A percentile compares a stretch with the other conserved stretches of the same genome.
Evolutionary conservation across 371 early-diverging fungal genomes (phyloP).

Genomic region (Sanchytrium tribonematis): DNA sequence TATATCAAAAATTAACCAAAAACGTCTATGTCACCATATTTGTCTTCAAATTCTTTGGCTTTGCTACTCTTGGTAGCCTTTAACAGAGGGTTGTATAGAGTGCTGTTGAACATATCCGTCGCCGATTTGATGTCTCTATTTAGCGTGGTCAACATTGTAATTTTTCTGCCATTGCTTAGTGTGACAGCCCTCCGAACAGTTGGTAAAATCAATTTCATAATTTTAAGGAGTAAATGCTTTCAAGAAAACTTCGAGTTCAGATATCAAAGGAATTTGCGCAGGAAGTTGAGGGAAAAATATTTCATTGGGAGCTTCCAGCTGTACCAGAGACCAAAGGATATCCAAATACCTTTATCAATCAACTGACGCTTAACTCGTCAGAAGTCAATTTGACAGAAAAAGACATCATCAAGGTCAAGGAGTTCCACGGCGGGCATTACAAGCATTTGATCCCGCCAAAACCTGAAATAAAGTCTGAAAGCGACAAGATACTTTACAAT

Average conservation of each 20-base stretch:
- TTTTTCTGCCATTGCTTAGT: neutral
- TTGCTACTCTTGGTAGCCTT: neutral
- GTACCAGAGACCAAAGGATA: neutral
- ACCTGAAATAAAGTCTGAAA: neutral
- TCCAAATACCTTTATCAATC: neutral
- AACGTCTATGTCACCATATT: neutral
- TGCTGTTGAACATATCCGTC: neutral
- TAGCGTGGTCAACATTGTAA: neutral
- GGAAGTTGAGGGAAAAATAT: neutral
- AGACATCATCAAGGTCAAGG: neutral
- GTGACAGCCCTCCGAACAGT: neutral
- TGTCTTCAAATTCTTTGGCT: neutral
- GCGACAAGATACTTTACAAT: neutral
- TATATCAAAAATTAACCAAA: too few relatives aligned
- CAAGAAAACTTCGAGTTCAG: neutral
- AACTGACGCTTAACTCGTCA: neutral
- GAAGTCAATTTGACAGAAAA: neutral
- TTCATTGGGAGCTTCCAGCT: neutral
- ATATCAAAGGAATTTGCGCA: neutral
- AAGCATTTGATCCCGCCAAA: neutral
- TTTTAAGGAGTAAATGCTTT: neutral
- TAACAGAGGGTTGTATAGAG: neutral
- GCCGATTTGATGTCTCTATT: neutral
- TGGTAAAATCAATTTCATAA: neutral
- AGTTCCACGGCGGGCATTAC: neutral